Base-by-base conservation (phyloP, 1,139 yeast genomes). In the Zygosaccharomyces pseudobailii region DNA sequence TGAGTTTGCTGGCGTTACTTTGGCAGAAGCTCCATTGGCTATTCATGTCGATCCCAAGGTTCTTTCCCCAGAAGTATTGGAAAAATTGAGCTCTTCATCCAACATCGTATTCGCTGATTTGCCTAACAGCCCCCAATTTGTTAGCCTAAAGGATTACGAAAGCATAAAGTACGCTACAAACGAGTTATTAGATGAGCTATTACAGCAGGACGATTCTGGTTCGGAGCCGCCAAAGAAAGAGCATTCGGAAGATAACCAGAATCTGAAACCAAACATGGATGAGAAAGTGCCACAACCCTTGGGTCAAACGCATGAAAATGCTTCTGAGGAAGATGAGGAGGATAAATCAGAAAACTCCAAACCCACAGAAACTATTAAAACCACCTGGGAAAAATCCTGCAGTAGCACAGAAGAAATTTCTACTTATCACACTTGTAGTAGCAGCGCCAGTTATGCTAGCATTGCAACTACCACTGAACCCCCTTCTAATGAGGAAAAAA, bases 41-140 rank as follows among this genome's bases (percentile, higher is more conserved):
- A 52, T 58, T 23, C 55, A 54, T 34, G 39, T 58, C 19, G 60
- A 57, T 42, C 55, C 49, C 31, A 47, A 51, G 5, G 44, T 50
- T 1, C 36, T 54, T 34, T 54, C 61, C 5, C 52, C 58, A 25
- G 56, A 53, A 37, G 40, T 54, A 7, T 19, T 58, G n/a, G 50
- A 51, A 31, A 48, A 51, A 28, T 40, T 58, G 36, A 46, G 54
- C 32, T 47, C 44, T 4, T 48, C 58, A 6, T 56, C 61, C 2
- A 58, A 58, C 42, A 48, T 58, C 36, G 52, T 57, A 6, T 54
- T 59, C 48, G 56, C 58, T 23, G 58, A 56, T 42, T 43, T 56
- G 13, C 59, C 60, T n/a, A 57, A 53, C 9, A 27, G 52, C 39
- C 62, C 62, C 17, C 58, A 57, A 44, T 58, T 59, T 45, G 48